Evolutionary conservation across 2,329 filamentous ascomycete genomes (phyloP).

Genomic region (Emmonsiellopsis sp.): DNA sequence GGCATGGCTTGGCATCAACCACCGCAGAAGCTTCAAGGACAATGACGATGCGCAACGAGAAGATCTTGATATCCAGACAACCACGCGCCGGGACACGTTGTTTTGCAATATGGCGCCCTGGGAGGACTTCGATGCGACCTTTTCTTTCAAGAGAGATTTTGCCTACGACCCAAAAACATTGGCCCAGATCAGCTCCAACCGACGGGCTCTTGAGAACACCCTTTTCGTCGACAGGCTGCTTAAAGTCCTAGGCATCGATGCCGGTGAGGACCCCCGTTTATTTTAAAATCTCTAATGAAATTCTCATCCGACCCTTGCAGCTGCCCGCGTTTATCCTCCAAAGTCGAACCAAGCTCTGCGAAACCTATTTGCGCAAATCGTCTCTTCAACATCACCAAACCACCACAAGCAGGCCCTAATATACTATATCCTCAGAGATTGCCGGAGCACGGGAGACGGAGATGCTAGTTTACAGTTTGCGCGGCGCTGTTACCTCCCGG

Average conservation of each 20-base stretch:
- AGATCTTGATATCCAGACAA: too few species aligned
- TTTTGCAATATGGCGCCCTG: slow-evolving; percentile 36
- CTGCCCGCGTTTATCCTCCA: slow-evolving; percentile 63
- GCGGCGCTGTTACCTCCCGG: slow-evolving; percentile 54
- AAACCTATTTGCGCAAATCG: slow-evolving; percentile 61
- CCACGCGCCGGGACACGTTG: too few species aligned
- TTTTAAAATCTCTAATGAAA: slow-evolving; percentile 6
- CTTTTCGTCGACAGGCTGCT: slow-evolving; percentile 76
- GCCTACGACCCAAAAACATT: slow-evolving; percentile 53
- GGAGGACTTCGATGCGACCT: slow-evolving; percentile 59
- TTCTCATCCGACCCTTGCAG: slow-evolving; percentile 18
- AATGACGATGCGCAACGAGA: too few species aligned
- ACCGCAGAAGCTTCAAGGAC: not conserved
- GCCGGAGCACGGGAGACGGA: slow-evolving; percentile 45
- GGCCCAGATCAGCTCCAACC: slow-evolving; percentile 55
- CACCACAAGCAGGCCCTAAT: slow-evolving; percentile 76
- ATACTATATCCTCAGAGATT: slow-evolving; percentile 75
- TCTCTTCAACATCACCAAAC: slow-evolving; percentile 52
- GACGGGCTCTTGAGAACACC: slow-evolving; percentile 57
- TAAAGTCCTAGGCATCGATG: slow-evolving; percentile 57
- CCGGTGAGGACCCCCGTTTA: slow-evolving; percentile 42
- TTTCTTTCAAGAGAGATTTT: slow-evolving; percentile 50
- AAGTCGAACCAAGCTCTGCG: slow-evolving; percentile 58
- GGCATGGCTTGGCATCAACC: slow-evolving; percentile 5
- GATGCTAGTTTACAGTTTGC: slow-evolving; percentile 48